Conservation (phyloP, 768 basidiomycete species). For the Phanerodontia chrysosporium region DNA sequence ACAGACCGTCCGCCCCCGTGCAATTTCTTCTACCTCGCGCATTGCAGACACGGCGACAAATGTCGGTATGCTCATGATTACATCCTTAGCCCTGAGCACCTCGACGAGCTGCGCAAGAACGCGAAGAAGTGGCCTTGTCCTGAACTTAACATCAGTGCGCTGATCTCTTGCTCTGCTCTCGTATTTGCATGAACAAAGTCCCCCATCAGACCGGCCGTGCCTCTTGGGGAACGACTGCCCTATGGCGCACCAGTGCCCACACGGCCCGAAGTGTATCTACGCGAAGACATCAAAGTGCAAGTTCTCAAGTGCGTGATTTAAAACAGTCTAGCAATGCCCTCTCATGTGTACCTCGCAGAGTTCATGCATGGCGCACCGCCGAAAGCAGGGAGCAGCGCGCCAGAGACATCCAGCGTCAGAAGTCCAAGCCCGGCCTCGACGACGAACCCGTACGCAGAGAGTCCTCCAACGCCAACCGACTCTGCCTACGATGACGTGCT, state of each 20-base stretch:
- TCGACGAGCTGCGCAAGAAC: constrained; percentile 27
- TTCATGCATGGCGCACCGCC: constrained; percentile 3
- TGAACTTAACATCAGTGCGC: constrained; percentile 25
- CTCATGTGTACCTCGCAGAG: not conserved
- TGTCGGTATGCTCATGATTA: constrained; percentile 35
- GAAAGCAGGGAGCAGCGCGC: not conserved
- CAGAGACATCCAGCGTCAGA: not conserved
- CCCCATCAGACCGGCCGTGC: constrained; percentile 10
- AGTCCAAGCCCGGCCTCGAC: constrained; percentile 1
- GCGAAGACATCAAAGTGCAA: constrained; percentile 31
- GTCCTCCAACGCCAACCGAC: not conserved
- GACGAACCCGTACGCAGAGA: not conserved
- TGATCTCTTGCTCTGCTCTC: not conserved
- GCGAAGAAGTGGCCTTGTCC: constrained; percentile 34
- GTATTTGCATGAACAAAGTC: not conserved
- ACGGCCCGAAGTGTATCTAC: constrained; percentile 30
- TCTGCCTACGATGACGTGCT: not conserved
- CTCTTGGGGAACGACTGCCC: constrained; percentile 28
- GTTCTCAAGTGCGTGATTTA: constrained; percentile 24
- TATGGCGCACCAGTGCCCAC: constrained; percentile 35
- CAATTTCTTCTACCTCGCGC: constrained; percentile 32
- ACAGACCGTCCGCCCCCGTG: constrained; percentile 35
- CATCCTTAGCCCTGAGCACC: constrained; percentile 23
- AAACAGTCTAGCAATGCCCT: not conserved
- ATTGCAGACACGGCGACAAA: constrained; percentile 26